A percentile compares a stretch with the other conserved stretches of the same genome.
phyloP scores from a whole-genome alignment of 1,139 yeast species.

The Barnettozyma hawaiiensis region DNA sequence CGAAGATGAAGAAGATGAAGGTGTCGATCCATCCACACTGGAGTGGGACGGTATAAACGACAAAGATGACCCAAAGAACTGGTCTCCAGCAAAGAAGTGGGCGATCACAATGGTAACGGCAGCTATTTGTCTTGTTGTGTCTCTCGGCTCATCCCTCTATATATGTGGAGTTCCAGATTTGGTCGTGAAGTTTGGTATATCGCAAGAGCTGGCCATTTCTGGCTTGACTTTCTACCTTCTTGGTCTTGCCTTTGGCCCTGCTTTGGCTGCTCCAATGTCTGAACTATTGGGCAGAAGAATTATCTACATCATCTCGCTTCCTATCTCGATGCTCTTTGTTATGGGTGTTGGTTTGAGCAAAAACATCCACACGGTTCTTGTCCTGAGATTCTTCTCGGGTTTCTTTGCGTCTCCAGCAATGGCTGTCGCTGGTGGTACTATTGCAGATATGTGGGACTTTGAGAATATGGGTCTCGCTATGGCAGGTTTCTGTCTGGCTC shows the following conservation, averaged over 20 bases:
- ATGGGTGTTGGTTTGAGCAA: conserved; percentile 69
- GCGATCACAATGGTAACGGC: conserved; percentile 58
- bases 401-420: conserved; percentile 78
- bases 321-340: conserved; percentile 64
- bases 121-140: conserved; percentile 55
- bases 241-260: conserved; percentile 70
- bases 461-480: conserved; percentile 61
- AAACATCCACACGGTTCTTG: conserved; percentile 53
- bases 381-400: conserved; percentile 76
- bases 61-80: conserved; percentile 57
- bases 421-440: conserved; percentile 83
- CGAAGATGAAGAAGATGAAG: conserved; percentile 14
- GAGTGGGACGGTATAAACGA: conserved; percentile 62
- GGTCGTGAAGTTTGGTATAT: conserved; percentile 39
- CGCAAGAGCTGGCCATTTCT: conserved; percentile 53
- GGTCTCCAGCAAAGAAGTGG: conserved; percentile 63
- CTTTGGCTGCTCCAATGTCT: conserved; percentile 70
- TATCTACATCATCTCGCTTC: conserved; percentile 55
- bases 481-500: conserved; percentile 64
- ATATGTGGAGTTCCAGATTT: conserved; percentile 58
- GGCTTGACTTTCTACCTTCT: conserved; percentile 67
- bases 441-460: conserved; percentile 70
- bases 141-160: conserved; percentile 66
- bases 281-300: conserved; percentile 69
- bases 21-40: conserved; percentile 37